Evolutionary conservation across 805 yeast species (phyloP).

Genomic region (Cyberlindnera xylosilytica): DNA sequence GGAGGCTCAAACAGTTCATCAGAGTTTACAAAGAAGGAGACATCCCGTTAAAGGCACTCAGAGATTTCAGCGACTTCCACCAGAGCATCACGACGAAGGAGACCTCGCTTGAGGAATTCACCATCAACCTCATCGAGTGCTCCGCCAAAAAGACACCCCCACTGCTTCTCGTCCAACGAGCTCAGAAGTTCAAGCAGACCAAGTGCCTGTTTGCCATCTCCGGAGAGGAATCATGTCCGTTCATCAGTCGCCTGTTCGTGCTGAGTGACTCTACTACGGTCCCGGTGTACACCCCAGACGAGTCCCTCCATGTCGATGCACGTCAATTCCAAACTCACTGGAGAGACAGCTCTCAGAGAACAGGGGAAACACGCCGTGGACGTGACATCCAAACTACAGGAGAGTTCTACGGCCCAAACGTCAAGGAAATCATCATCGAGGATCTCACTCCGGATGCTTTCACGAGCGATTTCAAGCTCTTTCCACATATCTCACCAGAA

Average conservation of each 20-base stretch:
- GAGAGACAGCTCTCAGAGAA: neutral
- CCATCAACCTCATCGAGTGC: neutral
- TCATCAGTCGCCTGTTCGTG: too few relatives aligned
- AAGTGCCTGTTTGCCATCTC: neutral
- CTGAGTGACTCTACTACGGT: neutral
- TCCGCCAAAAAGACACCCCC: neutral
- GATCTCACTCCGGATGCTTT: neutral
- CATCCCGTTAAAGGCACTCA: neutral
- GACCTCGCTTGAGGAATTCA: neutral
- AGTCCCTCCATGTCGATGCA: neutral
- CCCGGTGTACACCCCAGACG: neutral
- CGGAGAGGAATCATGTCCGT: neutral
- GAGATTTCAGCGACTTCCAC: neutral
- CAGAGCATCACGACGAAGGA: neutral
- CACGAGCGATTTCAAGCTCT: too few relatives aligned
- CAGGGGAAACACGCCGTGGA: neutral
- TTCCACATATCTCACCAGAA: too few relatives aligned
- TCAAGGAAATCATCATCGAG: neutral
- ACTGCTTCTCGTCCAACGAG: neutral
- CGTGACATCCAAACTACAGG: neutral
- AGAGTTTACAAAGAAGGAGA: neutral
- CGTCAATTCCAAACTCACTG: neutral
- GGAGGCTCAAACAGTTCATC: neutral
- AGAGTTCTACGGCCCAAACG: neutral
- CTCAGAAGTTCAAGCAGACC: neutral